phyloP scores from a whole-genome alignment of 1,284 basidiomycete species.

The Apiotrichum sp. region DNA sequence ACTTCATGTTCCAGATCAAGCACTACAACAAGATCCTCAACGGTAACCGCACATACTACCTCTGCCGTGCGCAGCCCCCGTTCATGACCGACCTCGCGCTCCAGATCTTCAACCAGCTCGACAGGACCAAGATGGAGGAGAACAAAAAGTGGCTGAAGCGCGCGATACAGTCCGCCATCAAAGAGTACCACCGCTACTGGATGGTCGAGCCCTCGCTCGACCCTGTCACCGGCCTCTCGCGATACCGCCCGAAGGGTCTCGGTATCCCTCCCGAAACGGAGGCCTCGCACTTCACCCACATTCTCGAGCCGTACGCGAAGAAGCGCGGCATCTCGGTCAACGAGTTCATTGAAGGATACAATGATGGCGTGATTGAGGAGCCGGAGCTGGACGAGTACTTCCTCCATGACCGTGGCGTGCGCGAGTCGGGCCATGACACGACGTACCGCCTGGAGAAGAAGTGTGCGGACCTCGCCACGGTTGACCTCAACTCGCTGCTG shows the following conservation, averaged over 20 bases:
- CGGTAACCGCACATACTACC: slow-evolving; percentile 57
- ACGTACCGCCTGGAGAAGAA: slow-evolving; percentile 91
- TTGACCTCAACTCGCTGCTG: slow-evolving; percentile 80
- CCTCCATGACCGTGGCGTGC: slow-evolving; percentile 88
- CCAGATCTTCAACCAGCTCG: slow-evolving; percentile 94
- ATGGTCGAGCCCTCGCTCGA: slow-evolving; percentile 88
- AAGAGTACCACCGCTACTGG: slow-evolving; percentile 98
- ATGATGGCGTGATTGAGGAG: slow-evolving; percentile 73
- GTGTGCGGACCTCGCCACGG: slow-evolving; percentile 89
- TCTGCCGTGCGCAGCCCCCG: slow-evolving; percentile 91
- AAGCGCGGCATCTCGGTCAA: slow-evolving; percentile 93
- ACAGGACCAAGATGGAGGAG: slow-evolving; percentile 69
- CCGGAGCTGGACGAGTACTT: slow-evolving; percentile 95
- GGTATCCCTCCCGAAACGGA: slow-evolving; percentile 98
- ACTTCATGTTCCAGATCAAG: slow-evolving; percentile 98
- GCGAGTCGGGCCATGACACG: slow-evolving; percentile 94
- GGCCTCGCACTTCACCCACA: slow-evolving; percentile 94
- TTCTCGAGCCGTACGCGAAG: slow-evolving; percentile 87
- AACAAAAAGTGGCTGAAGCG: slow-evolving; percentile 90
- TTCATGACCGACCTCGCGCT: slow-evolving; percentile 98
- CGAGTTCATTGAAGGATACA: slow-evolving; percentile 96
- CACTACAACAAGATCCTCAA: slow-evolving; percentile 76
- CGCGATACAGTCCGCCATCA: slow-evolving; percentile 93
- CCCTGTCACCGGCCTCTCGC: slow-evolving; percentile 83
- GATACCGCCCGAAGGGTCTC: slow-evolving; percentile 87